Evolutionary conservation across 2,329 filamentous ascomycete genomes (phyloP).

Genomic region (Aspergillus sp.): DNA sequence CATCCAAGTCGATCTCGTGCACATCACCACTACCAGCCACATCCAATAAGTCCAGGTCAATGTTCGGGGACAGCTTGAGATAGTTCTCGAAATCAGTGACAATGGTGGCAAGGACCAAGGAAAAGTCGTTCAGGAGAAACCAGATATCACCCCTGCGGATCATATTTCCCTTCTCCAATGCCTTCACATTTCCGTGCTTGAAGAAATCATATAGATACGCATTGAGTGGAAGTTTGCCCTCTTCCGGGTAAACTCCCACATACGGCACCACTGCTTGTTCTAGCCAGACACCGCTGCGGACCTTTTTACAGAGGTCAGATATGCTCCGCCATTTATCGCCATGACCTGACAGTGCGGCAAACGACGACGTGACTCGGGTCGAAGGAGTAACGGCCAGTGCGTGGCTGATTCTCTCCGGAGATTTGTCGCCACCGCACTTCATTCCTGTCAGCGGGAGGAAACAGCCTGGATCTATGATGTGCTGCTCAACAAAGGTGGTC

Average conservation of each 20-base stretch:
- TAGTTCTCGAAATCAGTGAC: conserved; percentile 35
- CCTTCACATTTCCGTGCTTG: conserved; percentile 66
- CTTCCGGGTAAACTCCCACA: conserved; percentile 61
- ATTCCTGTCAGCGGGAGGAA: conserved; percentile 61
- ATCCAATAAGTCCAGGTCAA: conserved; percentile 22
- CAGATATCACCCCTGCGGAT: conserved; percentile 69
- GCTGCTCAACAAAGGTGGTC: conserved; percentile 66
- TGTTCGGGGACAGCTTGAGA: conserved; percentile 24
- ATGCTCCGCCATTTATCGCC: conserved; percentile 65
- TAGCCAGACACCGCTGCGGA: conserved; percentile 69
- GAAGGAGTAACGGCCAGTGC: neutral
- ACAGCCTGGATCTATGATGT: conserved; percentile 58
- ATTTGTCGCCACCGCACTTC: conserved; percentile 38
- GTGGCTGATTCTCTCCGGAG: conserved; percentile 6
- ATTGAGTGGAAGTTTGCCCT: conserved; percentile 48
- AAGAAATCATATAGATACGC: conserved; percentile 69
- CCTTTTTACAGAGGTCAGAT: conserved; percentile 66
- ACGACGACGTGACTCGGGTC: conserved; percentile 61
- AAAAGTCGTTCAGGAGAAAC: conserved; percentile 71
- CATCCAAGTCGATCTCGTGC: conserved; percentile 25
- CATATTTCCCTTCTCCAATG: conserved; percentile 64
- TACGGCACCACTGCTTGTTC: conserved; percentile 73
- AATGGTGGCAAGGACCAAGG: conserved; percentile 48
- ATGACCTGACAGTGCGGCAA: conserved; percentile 70
- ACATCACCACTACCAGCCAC: conserved; percentile 32